phyloP scores from a whole-genome alignment of 495 filamentous ascomycete species.

The Penicillium chermesinum region DNA sequence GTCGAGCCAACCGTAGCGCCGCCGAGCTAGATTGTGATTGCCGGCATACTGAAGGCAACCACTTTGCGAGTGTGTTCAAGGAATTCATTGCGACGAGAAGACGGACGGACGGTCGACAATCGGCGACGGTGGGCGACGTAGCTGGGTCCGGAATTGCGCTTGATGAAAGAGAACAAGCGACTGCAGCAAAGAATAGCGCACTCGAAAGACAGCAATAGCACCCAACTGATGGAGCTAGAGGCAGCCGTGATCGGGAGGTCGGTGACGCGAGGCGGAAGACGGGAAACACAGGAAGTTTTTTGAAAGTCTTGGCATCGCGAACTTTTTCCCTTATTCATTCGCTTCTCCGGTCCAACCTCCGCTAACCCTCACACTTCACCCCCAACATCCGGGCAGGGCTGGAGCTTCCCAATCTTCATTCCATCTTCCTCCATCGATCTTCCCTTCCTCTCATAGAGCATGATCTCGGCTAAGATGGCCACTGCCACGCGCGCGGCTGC shows the following conservation, averaged over 20 bases:
- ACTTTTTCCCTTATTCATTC: constrained; percentile 39
- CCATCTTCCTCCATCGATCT: constrained; percentile 10
- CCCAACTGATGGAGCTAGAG: background rate
- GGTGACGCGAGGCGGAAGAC: constrained; percentile 24
- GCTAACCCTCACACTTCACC: constrained; percentile 23
- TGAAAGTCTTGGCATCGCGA: constrained; percentile 38
- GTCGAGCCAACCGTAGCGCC: constrained; percentile 15
- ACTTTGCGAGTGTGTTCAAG: constrained; percentile 29
- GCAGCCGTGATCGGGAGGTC: constrained; percentile 27
- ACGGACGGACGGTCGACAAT: constrained; percentile 11
- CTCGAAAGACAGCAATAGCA: background rate
- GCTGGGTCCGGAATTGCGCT: no score
- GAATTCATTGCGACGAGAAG: constrained; percentile 30
- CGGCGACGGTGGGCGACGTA: constrained; percentile 2
- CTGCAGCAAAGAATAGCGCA: background rate
- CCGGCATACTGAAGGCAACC: constrained; percentile 31
- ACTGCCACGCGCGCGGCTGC: constrained; percentile 40
- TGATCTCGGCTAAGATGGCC: constrained; percentile 42
- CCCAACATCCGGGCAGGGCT: constrained; percentile 25
- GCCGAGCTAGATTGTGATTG: constrained; percentile 22
- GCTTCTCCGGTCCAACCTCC: constrained; percentile 21
- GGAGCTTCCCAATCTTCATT: constrained; percentile 6
- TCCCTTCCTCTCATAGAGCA: constrained; percentile 19
- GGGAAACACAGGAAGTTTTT: constrained; percentile 43
- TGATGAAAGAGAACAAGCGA: background rate